These are phyloP conservation scores for Salix caprea DNA, from an alignment of 345 rosid genomes.

Conservation along the genomic window DNA sequence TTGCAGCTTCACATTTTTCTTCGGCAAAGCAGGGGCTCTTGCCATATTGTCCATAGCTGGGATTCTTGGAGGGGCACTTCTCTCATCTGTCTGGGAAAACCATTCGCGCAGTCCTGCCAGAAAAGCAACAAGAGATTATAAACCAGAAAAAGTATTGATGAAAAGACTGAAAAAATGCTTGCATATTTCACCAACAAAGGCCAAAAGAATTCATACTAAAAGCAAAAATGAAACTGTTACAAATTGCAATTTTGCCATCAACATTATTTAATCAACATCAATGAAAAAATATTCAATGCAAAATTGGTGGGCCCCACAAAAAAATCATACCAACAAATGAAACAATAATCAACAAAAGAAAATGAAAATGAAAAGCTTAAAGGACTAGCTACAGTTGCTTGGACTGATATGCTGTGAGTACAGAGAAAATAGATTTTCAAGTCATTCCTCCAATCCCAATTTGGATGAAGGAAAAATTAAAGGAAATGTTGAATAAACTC, in stretches of 20 bases:
- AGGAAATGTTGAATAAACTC: background rate
- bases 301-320: background rate
- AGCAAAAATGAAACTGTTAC: background rate
- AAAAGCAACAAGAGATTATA: conserved; percentile 7
- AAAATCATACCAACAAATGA: background rate
- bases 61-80: conserved; percentile 86
- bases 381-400: background rate
- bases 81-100: conserved; percentile 93
- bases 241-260: background rate
- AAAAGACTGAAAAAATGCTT: background rate
- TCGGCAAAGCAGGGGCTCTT: conserved; percentile 57
- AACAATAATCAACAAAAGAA: background rate
- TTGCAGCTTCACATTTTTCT: conserved; percentile 43
- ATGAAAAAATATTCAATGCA: background rate
- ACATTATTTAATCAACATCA: background rate
- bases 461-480: background rate
- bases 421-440: too few species aligned
- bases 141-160: conserved; percentile 2
- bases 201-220: background rate
- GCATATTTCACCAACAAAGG: background rate
- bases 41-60: conserved; percentile 98
- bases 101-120: conserved; percentile 87
- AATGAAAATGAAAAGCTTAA: background rate
- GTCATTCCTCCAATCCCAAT: too few species aligned
- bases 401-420: background rate